phyloP scores from a whole-genome alignment of 2,329 filamentous ascomycete species.

The Penicillium sp. region DNA sequence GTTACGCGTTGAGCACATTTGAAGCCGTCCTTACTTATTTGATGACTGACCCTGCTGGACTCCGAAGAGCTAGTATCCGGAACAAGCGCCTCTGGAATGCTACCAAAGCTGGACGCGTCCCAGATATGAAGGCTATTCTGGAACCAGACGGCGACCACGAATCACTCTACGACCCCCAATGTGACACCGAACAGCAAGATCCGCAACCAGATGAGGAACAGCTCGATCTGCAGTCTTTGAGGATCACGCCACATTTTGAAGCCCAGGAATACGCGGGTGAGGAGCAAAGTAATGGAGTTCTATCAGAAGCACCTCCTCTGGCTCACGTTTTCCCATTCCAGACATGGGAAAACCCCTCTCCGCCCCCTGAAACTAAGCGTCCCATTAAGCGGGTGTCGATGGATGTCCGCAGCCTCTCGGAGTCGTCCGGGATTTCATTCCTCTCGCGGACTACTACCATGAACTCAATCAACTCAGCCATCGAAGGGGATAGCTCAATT shows the following conservation, averaged over 20 bases:
- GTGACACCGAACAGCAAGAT: constrained; percentile 45
- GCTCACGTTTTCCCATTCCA: constrained; percentile 94
- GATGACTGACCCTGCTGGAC: constrained; percentile 75
- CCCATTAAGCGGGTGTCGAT: constrained; percentile 81
- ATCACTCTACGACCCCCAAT: constrained; percentile 36
- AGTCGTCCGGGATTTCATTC: constrained; percentile 81
- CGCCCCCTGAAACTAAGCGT: constrained; percentile 51
- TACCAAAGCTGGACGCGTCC: constrained; percentile 74
- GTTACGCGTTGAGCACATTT: constrained; percentile 93
- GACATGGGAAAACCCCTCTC: constrained; percentile 56
- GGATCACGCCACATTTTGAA: constrained; percentile 31
- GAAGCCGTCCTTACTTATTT: constrained; percentile 93
- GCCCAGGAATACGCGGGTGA: constrained; percentile 18
- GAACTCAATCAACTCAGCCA: constrained; percentile 71
- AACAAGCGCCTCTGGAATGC: constrained; percentile 91
- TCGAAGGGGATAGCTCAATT: constrained; percentile 86
- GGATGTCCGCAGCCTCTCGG: constrained; percentile 87
- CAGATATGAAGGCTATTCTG: constrained; percentile 77
- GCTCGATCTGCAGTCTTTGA: constrained; percentile 26
- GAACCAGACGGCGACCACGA: constrained; percentile 66
- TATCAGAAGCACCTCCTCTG: constrained; percentile 51
- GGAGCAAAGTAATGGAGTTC: constrained; percentile 24
- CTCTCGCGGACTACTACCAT: constrained; percentile 80
- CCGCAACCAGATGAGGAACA: constrained; percentile 43
- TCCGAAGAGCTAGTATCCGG: constrained; percentile 82